Conservation (phyloP, 2,329 filamentous ascomycete species). For the Endocalyx cinctus region DNA sequence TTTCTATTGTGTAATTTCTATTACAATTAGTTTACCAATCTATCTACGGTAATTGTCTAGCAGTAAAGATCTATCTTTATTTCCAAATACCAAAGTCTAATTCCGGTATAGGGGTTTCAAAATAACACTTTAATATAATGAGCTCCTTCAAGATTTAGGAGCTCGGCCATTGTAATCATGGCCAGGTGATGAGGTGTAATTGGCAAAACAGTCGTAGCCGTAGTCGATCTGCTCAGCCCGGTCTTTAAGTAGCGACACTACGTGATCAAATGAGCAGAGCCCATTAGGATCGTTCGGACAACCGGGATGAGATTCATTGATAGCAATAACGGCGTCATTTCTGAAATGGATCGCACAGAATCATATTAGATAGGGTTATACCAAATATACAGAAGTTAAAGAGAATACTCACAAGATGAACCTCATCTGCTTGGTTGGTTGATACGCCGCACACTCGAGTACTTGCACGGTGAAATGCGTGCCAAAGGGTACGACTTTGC, state of each 20-base stretch:
- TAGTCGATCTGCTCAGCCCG: conserved; percentile 28
- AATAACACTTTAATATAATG: too few relatives aligned
- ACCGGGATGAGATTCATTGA: conserved; percentile 22
- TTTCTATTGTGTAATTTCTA: too few relatives aligned
- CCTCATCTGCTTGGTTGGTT: conserved; percentile 27
- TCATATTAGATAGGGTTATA: not conserved
- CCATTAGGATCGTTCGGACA: conserved; percentile 22
- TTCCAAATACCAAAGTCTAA: too few relatives aligned
- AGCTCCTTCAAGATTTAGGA: too few relatives aligned
- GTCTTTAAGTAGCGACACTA: conserved; percentile 23
- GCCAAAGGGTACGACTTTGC: conserved; percentile 27
- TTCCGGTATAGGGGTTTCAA: too few relatives aligned
- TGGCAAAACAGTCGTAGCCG: conserved; percentile 26
- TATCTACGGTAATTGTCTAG: too few relatives aligned
- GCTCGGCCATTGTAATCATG: conserved; percentile 27
- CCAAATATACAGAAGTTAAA: not conserved
- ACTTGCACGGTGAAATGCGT: conserved; percentile 30
- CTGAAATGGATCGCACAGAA: too few relatives aligned
- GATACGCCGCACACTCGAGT: conserved; percentile 26
- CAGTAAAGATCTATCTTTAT: too few relatives aligned
- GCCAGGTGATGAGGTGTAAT: conserved; percentile 21
- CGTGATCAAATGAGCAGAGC: conserved; percentile 28
- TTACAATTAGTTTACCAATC: too few relatives aligned
- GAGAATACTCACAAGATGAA: conserved; percentile 25
- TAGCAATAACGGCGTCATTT: conserved; percentile 29